Conservation (phyloP, 768 basidiomycete genomes). For the Chalciporus pseudorubinellus region DNA sequence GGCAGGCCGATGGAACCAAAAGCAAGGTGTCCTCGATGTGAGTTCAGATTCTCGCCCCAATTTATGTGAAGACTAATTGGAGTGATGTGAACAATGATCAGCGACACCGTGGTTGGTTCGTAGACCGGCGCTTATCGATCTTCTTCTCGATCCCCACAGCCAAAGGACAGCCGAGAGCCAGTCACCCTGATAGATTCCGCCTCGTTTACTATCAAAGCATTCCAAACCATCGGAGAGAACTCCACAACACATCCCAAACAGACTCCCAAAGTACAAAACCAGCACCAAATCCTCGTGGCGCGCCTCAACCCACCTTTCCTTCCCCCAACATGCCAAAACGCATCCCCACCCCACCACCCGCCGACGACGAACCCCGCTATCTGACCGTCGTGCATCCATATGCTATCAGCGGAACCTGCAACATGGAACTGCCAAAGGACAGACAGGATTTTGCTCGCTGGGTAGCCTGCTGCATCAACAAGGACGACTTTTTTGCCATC, state of each 20-base stretch:
- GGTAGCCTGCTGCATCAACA: conserved; percentile 41
- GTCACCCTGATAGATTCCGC: background rate
- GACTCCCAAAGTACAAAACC: background rate
- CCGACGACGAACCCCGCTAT: conserved; percentile 44
- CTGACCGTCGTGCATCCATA: conserved; percentile 46
- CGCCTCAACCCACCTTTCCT: conserved; percentile 1
- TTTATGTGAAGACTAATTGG: background rate
- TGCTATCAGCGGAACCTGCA: conserved; percentile 36
- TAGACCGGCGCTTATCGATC: background rate
- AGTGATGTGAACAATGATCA: background rate
- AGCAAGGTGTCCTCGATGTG: background rate
- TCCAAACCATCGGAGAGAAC: background rate
- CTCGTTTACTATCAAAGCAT: background rate
- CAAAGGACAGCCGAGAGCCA: background rate
- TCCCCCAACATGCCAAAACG: conserved; percentile 40
- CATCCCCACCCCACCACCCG: conserved; percentile 39
- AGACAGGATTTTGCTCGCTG: conserved; percentile 39
- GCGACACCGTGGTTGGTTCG: background rate
- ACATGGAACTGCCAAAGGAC: conserved; percentile 40
- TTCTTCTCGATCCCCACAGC: background rate
- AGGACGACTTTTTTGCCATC: conserved; percentile 36
- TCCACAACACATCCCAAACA: background rate
- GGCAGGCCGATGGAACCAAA: background rate
- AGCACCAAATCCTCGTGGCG: background rate
- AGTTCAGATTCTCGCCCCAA: background rate